These are phyloP conservation scores for Angophora floribunda DNA, from an alignment of 345 rosid species.

Conservation along the genomic window DNA sequence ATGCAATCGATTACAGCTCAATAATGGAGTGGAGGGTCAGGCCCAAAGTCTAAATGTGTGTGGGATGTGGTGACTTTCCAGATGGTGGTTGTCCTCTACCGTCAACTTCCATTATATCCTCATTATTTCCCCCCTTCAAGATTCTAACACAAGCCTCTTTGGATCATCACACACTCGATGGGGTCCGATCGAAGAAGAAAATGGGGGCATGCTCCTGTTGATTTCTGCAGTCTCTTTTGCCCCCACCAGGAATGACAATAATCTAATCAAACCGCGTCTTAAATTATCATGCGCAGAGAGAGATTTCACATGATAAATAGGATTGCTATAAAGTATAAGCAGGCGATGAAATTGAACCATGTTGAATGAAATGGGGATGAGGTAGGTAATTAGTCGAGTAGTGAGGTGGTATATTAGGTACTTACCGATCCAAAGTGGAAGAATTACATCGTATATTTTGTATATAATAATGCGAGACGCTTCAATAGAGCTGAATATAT, in stretches of 20 bases:
- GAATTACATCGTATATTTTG: not conserved
- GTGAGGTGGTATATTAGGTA: not conserved
- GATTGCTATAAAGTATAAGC: accelerated
- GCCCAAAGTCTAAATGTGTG: not conserved
- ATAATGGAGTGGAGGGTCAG: not conserved
- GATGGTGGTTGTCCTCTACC: not conserved
- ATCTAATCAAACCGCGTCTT: not conserved
- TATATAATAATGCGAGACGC: not conserved
- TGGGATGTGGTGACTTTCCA: not conserved
- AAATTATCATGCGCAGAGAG: not conserved
- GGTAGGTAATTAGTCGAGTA: not conserved
- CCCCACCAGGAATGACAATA: not conserved
- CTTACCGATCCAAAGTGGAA: not conserved
- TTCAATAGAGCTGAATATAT: too few species aligned
- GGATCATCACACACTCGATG: not conserved
- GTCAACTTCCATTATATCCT: not conserved
- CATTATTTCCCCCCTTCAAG: not conserved
- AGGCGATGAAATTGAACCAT: not conserved
- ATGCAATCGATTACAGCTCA: not conserved
- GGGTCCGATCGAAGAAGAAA: not conserved
- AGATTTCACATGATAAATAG: not conserved
- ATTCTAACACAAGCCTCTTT: not conserved
- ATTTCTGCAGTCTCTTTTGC: not conserved
- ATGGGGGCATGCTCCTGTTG: not conserved
- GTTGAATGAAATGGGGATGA: not conserved